phyloP scores from a whole-genome alignment of 1,284 basidiomycete genomes.

The Filobasidium uniguttulatum region DNA sequence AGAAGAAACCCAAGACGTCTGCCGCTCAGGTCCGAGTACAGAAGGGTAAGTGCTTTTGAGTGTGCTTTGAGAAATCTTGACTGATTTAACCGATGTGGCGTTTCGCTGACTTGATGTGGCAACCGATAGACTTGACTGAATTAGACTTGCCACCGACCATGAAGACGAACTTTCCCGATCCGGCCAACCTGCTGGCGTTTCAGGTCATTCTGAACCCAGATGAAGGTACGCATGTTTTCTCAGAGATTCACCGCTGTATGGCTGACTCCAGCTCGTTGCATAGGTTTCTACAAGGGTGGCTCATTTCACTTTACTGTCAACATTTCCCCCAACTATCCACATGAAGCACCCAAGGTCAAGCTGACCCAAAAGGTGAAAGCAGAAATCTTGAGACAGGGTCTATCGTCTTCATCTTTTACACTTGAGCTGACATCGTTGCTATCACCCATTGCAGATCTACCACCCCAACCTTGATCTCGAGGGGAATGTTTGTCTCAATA shows the following conservation, averaged over 20 bases:
- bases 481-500: slow-evolving; percentile 93
- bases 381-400: slow-evolving; percentile 29
- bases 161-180: slow-evolving; percentile 85
- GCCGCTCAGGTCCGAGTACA: slow-evolving; percentile 96
- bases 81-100: not conserved
- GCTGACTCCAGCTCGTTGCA: not conserved
- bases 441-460: slow-evolving; percentile 57
- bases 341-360: slow-evolving; percentile 98
- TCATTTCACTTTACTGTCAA: slow-evolving; percentile 84
- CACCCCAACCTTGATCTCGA: slow-evolving; percentile 97
- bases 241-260: no score
- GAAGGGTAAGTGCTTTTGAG: slow-evolving; percentile 56
- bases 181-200: slow-evolving; percentile 89
- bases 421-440: not conserved
- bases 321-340: slow-evolving; percentile 96
- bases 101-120: not conserved
- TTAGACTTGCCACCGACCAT: slow-evolving; percentile 91
- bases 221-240: slow-evolving; percentile 62
- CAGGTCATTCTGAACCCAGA: slow-evolving; percentile 88
- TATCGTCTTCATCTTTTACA: not conserved
- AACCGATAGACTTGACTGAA: slow-evolving; percentile 71
- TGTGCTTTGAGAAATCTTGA: not conserved
- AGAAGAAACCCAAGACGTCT: slow-evolving; percentile 92
- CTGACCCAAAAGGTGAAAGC: slow-evolving; percentile 89
- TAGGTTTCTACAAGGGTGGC: slow-evolving; percentile 97